Evolutionary conservation across 495 filamentous ascomycete genomes (phyloP).

Genomic region (Poronia punctata): DNA sequence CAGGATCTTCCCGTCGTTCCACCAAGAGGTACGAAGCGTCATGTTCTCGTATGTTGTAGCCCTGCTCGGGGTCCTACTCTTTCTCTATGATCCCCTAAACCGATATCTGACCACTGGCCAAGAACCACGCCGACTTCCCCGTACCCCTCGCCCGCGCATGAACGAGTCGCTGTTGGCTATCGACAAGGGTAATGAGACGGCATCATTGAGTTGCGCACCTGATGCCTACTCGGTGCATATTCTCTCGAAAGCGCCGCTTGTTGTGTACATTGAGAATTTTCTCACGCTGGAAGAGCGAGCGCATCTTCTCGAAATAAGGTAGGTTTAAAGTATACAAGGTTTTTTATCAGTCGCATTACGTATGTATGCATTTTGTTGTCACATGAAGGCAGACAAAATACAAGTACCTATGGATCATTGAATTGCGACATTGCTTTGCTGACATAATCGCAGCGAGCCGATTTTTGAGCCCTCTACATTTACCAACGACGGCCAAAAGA

Average conservation of each 20-base stretch:
- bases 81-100: slow-evolving; percentile 18
- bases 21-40: neutral
- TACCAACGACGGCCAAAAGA: slow-evolving; percentile 31
- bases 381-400: no score
- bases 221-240: slow-evolving; percentile 34
- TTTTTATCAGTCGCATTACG: neutral
- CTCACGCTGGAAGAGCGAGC: slow-evolving; percentile 26
- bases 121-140: slow-evolving; percentile 19
- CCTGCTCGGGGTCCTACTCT: slow-evolving; percentile 18
- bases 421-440: slow-evolving; percentile 1
- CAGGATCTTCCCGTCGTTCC: neutral
- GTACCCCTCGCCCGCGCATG: slow-evolving; percentile 31
- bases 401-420: neutral
- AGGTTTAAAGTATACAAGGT: neutral
- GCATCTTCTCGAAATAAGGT: slow-evolving; percentile 41
- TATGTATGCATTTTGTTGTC: neutral
- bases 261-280: slow-evolving; percentile 42
- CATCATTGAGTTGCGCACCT: slow-evolving; percentile 19
- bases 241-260: slow-evolving; percentile 35
- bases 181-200: slow-evolving; percentile 24
- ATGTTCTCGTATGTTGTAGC: slow-evolving; percentile 27
- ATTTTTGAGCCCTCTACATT: slow-evolving; percentile 37
- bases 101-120: slow-evolving; percentile 14
- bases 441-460: slow-evolving; percentile 24
- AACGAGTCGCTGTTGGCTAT: slow-evolving; percentile 37